phyloP scores from a whole-genome alignment of 208 protist genomes.

The Leishmania amazonensis region DNA sequence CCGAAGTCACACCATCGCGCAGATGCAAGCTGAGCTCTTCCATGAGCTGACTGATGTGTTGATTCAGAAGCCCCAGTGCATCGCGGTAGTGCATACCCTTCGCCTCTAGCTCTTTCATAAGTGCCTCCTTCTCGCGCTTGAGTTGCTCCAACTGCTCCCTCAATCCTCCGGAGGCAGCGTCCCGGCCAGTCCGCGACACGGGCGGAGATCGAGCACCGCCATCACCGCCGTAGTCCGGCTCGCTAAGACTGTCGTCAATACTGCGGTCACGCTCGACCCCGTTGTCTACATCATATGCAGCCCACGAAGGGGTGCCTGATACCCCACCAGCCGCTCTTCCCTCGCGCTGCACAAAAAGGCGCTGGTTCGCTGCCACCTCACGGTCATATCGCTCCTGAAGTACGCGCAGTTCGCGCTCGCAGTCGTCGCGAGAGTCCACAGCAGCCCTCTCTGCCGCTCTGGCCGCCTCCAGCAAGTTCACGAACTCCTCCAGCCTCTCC shows the following conservation, averaged over 20 bases:
- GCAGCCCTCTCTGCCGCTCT: slow-evolving; percentile 55
- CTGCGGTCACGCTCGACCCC: background rate
- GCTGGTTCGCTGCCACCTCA: slow-evolving; percentile 8
- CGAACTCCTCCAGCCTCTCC: slow-evolving; percentile 74
- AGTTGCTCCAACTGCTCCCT: slow-evolving; percentile 58
- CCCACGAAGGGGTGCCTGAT: background rate
- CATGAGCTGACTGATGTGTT: slow-evolving; percentile 52
- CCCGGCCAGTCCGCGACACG: background rate
- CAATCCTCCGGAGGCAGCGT: slow-evolving; percentile 5
- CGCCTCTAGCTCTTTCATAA: slow-evolving; percentile 45
- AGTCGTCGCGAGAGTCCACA: slow-evolving; percentile 28
- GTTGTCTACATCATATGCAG: background rate
- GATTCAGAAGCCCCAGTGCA: slow-evolving; percentile 43
- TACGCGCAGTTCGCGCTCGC: slow-evolving; percentile 43
- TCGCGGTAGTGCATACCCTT: slow-evolving; percentile 41
- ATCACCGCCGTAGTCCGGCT: background rate
- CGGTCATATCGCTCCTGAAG: slow-evolving; percentile 18
- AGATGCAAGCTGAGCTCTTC: slow-evolving; percentile 50
- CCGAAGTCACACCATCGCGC: slow-evolving; percentile 47
- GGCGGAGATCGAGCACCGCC: background rate
- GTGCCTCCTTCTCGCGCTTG: slow-evolving; percentile 68
- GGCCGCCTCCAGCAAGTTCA: slow-evolving; percentile 54
- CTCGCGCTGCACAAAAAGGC: slow-evolving; percentile 1
- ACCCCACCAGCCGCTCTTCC: background rate
- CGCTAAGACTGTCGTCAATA: background rate